Evolutionary conservation across 1,284 basidiomycete species (phyloP).

Genomic region (Cerrena zonata): DNA sequence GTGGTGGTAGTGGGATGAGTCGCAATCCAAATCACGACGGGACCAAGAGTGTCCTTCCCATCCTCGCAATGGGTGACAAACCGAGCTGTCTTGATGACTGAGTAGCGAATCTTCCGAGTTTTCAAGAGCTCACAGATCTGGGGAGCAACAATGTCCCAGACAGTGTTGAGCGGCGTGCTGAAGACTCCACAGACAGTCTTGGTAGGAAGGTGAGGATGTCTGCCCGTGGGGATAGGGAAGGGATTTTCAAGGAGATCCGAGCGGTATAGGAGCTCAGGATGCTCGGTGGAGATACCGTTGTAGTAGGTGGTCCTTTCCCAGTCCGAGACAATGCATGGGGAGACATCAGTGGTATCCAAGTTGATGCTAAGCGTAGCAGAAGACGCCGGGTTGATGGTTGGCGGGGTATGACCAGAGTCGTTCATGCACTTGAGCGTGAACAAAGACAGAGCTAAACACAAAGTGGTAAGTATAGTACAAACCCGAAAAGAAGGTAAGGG

Average conservation of each 20-base stretch:
- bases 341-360: slow-evolving; percentile 17
- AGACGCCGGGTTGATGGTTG: slow-evolving; percentile 21
- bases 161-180: slow-evolving; percentile 21
- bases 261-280: slow-evolving; percentile 32
- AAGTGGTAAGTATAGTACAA: slow-evolving; percentile 19
- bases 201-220: slow-evolving; percentile 25
- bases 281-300: slow-evolving; percentile 30
- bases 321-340: slow-evolving; percentile 24
- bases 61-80: slow-evolving; percentile 13
- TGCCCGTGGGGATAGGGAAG: slow-evolving; percentile 25
- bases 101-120: slow-evolving; percentile 17
- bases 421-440: slow-evolving; percentile 27
- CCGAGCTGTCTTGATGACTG: slow-evolving; percentile 22
- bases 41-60: slow-evolving; percentile 13
- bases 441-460: slow-evolving; percentile 27
- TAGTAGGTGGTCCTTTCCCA: slow-evolving; percentile 28
- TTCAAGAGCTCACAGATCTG: slow-evolving; percentile 21
- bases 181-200: slow-evolving; percentile 36
- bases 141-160: slow-evolving; percentile 18
- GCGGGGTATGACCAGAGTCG: slow-evolving; percentile 18
- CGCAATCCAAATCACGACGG: slow-evolving; percentile 21
- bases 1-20: slow-evolving; percentile 20
- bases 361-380: slow-evolving; percentile 16
- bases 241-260: slow-evolving; percentile 30
- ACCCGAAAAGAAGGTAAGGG: slow-evolving; percentile 19